These are phyloP conservation scores for Saccharomycopsis phalli DNA, from an alignment of 1,139 yeast genomes.

Conservation along the genomic window DNA sequence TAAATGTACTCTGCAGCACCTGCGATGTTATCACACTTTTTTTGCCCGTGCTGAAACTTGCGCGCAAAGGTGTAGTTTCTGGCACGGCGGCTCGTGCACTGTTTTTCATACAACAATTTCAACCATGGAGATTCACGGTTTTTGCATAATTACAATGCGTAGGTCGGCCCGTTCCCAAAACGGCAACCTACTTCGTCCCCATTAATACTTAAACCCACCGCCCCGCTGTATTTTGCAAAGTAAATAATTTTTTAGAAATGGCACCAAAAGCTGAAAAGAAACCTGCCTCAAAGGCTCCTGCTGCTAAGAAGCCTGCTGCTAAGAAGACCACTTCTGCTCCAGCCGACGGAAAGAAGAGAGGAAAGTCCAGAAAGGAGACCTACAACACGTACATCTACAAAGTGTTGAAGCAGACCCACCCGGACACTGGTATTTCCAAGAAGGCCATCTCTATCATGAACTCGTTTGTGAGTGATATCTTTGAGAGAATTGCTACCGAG, in stretches of 20 bases:
- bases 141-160: not conserved
- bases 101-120: not conserved
- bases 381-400: slow-evolving; percentile 98
- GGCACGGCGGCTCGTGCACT: slow-evolving; percentile 1
- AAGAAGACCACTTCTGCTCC: slow-evolving; percentile 77
- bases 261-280: slow-evolving; percentile 97
- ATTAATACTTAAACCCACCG: slow-evolving; percentile 3
- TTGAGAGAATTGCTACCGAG: slow-evolving; percentile 93
- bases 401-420: slow-evolving; percentile 97
- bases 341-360: slow-evolving; percentile 78
- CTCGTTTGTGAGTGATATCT: slow-evolving; percentile 95
- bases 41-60: not conserved
- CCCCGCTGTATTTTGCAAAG: slow-evolving; percentile 2
- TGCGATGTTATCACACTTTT: not conserved
- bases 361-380: slow-evolving; percentile 97
- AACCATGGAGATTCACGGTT: not conserved
- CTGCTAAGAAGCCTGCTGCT: slow-evolving; percentile 95
- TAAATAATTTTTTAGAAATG: slow-evolving; percentile 37
- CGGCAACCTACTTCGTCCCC: not conserved
- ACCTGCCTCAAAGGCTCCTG: slow-evolving; percentile 98
- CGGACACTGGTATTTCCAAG: slow-evolving; percentile 99
- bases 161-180: slow-evolving; percentile 7
- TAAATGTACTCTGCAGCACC: not conserved
- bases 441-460: slow-evolving; percentile 99
- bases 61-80: slow-evolving; percentile 2